phyloP scores from a whole-genome alignment of 345 rosid genomes.

The Aethionema arabicum region DNA sequence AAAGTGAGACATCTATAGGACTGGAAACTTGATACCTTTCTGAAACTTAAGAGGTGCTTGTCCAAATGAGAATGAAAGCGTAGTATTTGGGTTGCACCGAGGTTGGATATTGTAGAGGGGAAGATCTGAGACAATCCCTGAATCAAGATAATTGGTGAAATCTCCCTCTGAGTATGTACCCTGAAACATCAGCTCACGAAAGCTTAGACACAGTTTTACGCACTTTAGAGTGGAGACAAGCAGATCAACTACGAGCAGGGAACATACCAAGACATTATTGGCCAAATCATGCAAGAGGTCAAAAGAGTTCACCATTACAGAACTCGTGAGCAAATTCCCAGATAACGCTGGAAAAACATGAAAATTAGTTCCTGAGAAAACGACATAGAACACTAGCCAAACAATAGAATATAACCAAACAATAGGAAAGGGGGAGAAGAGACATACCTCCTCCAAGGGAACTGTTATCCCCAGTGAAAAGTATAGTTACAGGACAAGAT shows the following conservation, averaged over 20 bases:
- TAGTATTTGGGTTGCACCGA: conserved; percentile 51
- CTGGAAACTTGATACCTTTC: conserved; percentile 41
- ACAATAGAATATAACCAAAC: not conserved
- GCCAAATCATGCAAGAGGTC: conserved; percentile 43
- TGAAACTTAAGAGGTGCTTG: conserved; percentile 19
- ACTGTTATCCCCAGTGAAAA: conserved; percentile 66
- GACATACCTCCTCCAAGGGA: conserved; percentile 64
- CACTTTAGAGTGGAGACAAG: conserved; percentile 7
- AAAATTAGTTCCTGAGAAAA: not conserved
- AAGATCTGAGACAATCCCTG: conserved; percentile 50
- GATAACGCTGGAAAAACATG: conserved; percentile 46
- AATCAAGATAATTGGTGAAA: conserved; percentile 49
- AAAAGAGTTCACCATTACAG: conserved; percentile 42
- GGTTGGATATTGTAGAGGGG: conserved; percentile 59
- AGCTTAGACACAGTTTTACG: conserved; percentile 27
- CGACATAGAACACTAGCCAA: no score
- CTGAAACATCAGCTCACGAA: conserved; percentile 46
- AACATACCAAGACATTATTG: conserved; percentile 53
- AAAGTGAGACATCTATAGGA: not conserved
- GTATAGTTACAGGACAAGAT: conserved; percentile 67
- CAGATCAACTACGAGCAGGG: conserved; percentile 1
- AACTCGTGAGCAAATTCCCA: conserved; percentile 48
- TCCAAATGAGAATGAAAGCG: conserved; percentile 36
- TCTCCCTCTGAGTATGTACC: conserved; percentile 51
- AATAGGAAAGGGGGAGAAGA: not conserved